Evolutionary conservation across 2,329 filamentous ascomycete species (phyloP).

Genomic region (Diaporthe sp.): DNA sequence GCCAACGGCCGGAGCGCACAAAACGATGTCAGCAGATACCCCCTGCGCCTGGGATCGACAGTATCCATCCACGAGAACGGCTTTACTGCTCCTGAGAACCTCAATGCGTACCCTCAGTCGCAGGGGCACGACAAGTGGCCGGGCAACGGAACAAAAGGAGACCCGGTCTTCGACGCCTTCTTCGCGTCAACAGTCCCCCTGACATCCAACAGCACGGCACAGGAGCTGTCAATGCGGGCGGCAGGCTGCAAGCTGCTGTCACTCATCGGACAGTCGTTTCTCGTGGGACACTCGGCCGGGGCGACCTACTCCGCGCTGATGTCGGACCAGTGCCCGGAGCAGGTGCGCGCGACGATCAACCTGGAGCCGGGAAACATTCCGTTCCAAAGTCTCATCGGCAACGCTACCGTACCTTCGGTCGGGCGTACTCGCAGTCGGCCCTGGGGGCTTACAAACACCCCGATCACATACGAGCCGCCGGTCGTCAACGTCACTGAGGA

Average conservation of each 20-base stretch:
- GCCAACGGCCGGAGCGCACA: slow-evolving; percentile 44
- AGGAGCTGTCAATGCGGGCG: slow-evolving; percentile 48
- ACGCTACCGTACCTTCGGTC: slow-evolving; percentile 4
- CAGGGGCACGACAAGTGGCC: slow-evolving; percentile 56
- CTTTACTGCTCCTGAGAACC: slow-evolving; percentile 45
- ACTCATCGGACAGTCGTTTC: slow-evolving; percentile 49
- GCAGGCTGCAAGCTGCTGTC: slow-evolving; percentile 49
- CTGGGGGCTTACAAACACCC: slow-evolving; percentile 27
- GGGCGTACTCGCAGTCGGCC: slow-evolving; percentile 12
- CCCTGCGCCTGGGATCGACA: slow-evolving; percentile 35
- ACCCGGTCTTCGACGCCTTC: slow-evolving; percentile 50
- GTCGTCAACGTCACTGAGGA: slow-evolving; percentile 3
- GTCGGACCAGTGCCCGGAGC: slow-evolving; percentile 21
- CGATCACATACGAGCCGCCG: slow-evolving; percentile 10
- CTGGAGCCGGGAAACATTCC: slow-evolving; percentile 16
- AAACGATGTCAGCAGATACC: slow-evolving; percentile 43
- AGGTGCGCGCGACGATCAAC: slow-evolving; percentile 19
- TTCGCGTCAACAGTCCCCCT: slow-evolving; percentile 47
- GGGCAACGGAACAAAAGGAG: slow-evolving; percentile 50
- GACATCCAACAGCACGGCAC: slow-evolving; percentile 46
- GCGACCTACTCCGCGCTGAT: slow-evolving; percentile 19
- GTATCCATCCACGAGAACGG: slow-evolving; percentile 43
- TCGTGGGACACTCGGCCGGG: slow-evolving; percentile 51
- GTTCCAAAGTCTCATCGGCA: slow-evolving; percentile 24
- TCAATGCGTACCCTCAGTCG: slow-evolving; percentile 51